phyloP scores from a whole-genome alignment of 1,139 yeast genomes.

The Yamadazyma diospyri region DNA sequence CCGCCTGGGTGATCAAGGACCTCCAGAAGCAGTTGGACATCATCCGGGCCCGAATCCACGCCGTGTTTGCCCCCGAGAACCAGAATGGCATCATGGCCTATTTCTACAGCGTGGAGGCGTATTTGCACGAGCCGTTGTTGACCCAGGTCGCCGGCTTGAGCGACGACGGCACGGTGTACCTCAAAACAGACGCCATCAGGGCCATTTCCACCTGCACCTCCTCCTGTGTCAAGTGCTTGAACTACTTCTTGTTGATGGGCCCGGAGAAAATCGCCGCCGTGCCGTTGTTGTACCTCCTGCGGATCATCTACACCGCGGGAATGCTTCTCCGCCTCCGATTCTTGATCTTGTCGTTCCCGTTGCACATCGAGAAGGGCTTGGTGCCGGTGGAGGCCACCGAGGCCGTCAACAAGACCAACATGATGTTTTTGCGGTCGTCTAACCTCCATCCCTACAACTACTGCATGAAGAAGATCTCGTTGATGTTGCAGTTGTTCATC shows the following conservation, averaged over 20 bases:
- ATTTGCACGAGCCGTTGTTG: constrained; percentile 60
- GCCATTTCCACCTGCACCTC: constrained; percentile 51
- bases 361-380: constrained; percentile 44
- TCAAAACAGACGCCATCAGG: constrained; percentile 27
- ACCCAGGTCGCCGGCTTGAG: constrained; percentile 26
- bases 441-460: constrained; percentile 43
- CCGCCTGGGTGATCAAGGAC: constrained; percentile 35
- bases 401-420: constrained; percentile 40
- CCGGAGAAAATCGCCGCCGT: constrained; percentile 47
- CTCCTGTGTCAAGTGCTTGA: constrained; percentile 52
- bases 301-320: constrained; percentile 68
- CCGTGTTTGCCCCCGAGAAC: constrained; percentile 26
- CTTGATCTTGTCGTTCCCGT: constrained; percentile 52
- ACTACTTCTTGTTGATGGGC: constrained; percentile 43
- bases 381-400: constrained; percentile 49
- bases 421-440: constrained; percentile 36
- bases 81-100: constrained; percentile 39
- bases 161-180: constrained; percentile 13
- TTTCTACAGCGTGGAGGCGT: constrained; percentile 68
- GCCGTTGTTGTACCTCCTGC: constrained; percentile 61
- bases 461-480: constrained; percentile 48
- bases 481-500: constrained; percentile 54
- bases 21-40: constrained; percentile 39
- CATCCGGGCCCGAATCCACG: constrained; percentile 34
- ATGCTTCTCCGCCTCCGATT: constrained; percentile 59